Percentiles rank a stretch among this genome's conserved stretches.
Conservation (phyloP, 2,329 filamentous ascomycete species). For the Pseudogymnoascus sp. region DNA sequence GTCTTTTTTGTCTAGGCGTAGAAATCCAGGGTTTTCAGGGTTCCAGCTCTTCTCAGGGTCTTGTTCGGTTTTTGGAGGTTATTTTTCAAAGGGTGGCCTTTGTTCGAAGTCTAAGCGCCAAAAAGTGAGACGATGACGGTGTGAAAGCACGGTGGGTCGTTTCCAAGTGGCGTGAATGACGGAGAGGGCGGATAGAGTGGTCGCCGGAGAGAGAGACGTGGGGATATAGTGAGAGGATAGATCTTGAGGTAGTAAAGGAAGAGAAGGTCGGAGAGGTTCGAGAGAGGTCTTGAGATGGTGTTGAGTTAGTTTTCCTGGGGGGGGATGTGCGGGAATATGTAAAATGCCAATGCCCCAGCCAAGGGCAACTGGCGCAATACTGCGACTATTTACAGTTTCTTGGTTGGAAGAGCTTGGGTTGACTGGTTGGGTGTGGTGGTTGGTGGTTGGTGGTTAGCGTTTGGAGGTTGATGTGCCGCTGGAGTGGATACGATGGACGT, state of each 20-base stretch:
- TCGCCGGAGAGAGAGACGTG: background rate
- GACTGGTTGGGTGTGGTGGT: background rate
- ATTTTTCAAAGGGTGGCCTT: background rate
- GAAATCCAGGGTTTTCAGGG: background rate
- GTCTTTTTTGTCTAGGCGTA: background rate
- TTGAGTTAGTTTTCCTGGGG: background rate
- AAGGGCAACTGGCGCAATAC: background rate
- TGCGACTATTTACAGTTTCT: background rate
- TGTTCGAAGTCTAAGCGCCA: background rate
- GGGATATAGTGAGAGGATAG: background rate
- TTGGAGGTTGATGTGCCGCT: background rate
- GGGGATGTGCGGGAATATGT: background rate
- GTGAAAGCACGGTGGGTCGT: background rate
- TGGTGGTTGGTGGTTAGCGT: background rate
- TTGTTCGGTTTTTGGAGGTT: background rate
- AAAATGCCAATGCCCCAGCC: background rate
- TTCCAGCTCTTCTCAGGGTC: background rate
- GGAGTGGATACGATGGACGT: background rate
- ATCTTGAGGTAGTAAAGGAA: background rate
- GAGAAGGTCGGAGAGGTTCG: background rate
- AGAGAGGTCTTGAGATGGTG: background rate
- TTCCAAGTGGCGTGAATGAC: background rate
- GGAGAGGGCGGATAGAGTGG: background rate
- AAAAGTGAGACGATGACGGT: background rate
- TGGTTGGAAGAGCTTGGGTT: background rate